Conservation (phyloP, 2,329 filamentous ascomycete genomes). For the Aspergillus sp. region DNA sequence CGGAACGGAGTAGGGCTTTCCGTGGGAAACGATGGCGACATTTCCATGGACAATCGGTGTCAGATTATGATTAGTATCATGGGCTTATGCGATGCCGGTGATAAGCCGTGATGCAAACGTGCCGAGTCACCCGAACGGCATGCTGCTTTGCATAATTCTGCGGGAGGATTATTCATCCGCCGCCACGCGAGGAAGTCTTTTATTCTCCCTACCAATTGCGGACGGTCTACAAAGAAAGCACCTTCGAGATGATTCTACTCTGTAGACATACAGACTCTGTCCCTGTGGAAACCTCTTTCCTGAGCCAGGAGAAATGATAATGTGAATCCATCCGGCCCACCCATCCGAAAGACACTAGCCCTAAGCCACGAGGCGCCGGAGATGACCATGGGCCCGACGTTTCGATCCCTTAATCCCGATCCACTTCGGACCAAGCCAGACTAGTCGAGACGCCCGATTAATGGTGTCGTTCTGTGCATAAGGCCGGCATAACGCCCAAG, state of each 20-base stretch:
- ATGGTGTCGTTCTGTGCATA: constrained; percentile 12
- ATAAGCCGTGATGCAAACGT: neutral
- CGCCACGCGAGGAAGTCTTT: too few relatives aligned
- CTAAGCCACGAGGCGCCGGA: constrained; percentile 11
- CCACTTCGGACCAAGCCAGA: constrained; percentile 12
- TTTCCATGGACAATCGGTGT: neutral
- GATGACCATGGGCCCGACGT: constrained; percentile 9
- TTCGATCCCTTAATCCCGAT: constrained; percentile 3
- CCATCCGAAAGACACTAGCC: neutral
- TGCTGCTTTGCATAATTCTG: too few relatives aligned
- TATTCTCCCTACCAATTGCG: too few relatives aligned
- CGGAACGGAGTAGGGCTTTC: too few relatives aligned
- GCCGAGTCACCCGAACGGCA: neutral
- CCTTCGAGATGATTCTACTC: too few relatives aligned
- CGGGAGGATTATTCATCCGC: too few relatives aligned
- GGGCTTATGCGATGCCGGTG: neutral
- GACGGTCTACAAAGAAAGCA: too few relatives aligned
- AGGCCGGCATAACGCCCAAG: constrained; percentile 6
- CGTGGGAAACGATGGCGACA: neutral
- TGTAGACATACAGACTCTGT: too few relatives aligned
- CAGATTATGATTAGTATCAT: neutral
- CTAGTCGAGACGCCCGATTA: constrained; percentile 3
- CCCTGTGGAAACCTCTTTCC: too few relatives aligned
- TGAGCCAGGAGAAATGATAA: too few relatives aligned
- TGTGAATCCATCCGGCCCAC: too few relatives aligned